Evolutionary conservation across 2,329 filamentous ascomycete genomes (phyloP), one percentile per base, ranked within the genome.

Genomic region (Microthyrium microscopicum): DNA sequence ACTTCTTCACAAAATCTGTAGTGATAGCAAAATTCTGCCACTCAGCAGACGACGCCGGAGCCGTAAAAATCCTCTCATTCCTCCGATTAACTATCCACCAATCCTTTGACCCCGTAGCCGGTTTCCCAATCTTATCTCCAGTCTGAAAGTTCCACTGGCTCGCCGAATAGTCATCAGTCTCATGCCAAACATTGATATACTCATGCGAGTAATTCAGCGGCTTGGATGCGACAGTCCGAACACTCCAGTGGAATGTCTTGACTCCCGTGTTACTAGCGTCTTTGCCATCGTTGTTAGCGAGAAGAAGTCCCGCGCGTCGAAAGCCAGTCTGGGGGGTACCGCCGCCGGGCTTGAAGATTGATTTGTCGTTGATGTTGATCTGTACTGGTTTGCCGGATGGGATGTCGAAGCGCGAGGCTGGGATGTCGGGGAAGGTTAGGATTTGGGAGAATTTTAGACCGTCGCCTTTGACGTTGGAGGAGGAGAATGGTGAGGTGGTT

Each of bases 21-120:
- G 59, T 65, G 20, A 73, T 35, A 6, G 61, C 71, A 55, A 74
- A 75, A 55, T 76, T 76, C 47, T 74, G 66, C 59, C 70, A 73
- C 15, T 60, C 53, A 11, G 49, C 57, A 21, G 52, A 46, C n/a
- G 58, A 54, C 34, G 73, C 72, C 3, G 60, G 55, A 0, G 61
- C 58, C 18, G 54, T 57, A 47, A 64, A 73, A 5, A 75, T 51
- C 26, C 40, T 41, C 38, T 47, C 46, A 34, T 46, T 46, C 13
- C 45, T 49, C 5, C 52, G 46, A 30, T 54, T 49, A 6, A 55
- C 39, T 22, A 57, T 45, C 43, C 61, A 56, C 39, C 58, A 57
- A 31, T 56, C 54, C 45, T 20, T 24, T 68, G 46, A 40, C 62
- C 57, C 38, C 65, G 53, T 18, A 43, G 39, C 34, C 54, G 48